Evolutionary conservation across 2,329 filamentous ascomycete species (phyloP).

Genomic region (Elsinoe fawcettii): DNA sequence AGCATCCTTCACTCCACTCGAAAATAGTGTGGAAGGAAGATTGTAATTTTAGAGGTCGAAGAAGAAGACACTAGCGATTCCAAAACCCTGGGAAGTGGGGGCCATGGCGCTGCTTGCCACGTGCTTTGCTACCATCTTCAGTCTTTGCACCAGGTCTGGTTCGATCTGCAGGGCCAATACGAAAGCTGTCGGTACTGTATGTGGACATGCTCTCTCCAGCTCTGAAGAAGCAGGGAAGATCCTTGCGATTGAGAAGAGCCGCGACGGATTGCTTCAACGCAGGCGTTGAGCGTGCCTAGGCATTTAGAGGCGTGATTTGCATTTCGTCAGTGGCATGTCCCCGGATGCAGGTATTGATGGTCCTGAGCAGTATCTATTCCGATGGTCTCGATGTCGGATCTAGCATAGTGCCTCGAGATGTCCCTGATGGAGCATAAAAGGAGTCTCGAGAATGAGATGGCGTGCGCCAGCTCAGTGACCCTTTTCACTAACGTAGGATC

Average conservation of each 20-base stretch:
- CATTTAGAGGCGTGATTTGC: no score
- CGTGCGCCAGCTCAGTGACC: no score
- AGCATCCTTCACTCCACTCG: background rate
- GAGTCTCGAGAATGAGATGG: no score
- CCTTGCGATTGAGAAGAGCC: background rate
- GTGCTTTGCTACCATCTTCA: background rate
- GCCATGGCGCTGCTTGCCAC: background rate
- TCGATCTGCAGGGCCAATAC: background rate
- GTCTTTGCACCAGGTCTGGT: background rate
- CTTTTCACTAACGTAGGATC: no score
- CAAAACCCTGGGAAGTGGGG: background rate
- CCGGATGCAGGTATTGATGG: no score
- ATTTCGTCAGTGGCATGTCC: background rate
- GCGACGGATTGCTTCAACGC: background rate
- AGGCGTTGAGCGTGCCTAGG: background rate
- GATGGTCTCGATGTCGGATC: background rate
- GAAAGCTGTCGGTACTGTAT: background rate
- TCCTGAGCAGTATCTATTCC: background rate
- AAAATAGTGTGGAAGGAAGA: background rate
- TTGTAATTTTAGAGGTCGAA: background rate
- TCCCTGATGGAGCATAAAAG: no score
- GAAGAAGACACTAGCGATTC: background rate
- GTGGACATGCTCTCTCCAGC: background rate
- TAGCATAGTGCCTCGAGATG: no score
- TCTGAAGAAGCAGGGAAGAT: background rate